These are phyloP conservation scores for Boechera stricta DNA, from an alignment of 345 rosid genomes.

Conservation along the genomic window DNA sequence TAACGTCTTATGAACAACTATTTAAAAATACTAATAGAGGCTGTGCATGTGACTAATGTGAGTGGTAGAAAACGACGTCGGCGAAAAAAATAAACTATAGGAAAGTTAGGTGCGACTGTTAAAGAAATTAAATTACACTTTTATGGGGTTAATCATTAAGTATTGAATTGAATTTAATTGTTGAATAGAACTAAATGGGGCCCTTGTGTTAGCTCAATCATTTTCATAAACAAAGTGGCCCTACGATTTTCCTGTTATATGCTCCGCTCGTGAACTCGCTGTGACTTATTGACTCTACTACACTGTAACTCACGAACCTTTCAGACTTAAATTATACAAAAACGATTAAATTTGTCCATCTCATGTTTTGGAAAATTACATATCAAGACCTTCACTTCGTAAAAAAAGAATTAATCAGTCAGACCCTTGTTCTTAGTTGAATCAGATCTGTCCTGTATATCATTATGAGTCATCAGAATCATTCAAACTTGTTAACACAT, in stretches of 20 bases:
- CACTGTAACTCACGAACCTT: slow-evolving; percentile 25
- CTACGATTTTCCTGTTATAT: slow-evolving; percentile 34
- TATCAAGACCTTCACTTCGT: slow-evolving; percentile 1
- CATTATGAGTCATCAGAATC: slow-evolving; percentile 12
- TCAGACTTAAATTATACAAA: background rate
- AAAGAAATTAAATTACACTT: slow-evolving; percentile 9
- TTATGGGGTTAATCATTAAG: slow-evolving; percentile 30
- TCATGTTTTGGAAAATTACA: slow-evolving; percentile 4
- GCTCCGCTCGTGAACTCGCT: slow-evolving; percentile 54
- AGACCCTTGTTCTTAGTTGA: slow-evolving; percentile 21
- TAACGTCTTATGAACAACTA: background rate
- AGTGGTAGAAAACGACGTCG: slow-evolving; percentile 36
- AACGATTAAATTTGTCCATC: background rate
- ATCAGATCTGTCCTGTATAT: slow-evolving; percentile 10
- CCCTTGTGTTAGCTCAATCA: slow-evolving; percentile 49
- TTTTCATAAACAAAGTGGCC: slow-evolving; percentile 37
- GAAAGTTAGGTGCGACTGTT: slow-evolving; percentile 37
- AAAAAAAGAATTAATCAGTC: background rate
- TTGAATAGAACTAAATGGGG: slow-evolving; percentile 41
- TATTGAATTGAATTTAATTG: slow-evolving; percentile 20
- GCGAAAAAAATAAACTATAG: slow-evolving; percentile 9
- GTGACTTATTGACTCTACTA: slow-evolving; percentile 32
- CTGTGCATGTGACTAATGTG: slow-evolving; percentile 23
- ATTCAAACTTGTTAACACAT: slow-evolving; percentile 34
- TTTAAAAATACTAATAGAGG: background rate